Base-by-base conservation (phyloP, 805 yeast genomes). In the Teunomyces barrocoloradensis region DNA sequence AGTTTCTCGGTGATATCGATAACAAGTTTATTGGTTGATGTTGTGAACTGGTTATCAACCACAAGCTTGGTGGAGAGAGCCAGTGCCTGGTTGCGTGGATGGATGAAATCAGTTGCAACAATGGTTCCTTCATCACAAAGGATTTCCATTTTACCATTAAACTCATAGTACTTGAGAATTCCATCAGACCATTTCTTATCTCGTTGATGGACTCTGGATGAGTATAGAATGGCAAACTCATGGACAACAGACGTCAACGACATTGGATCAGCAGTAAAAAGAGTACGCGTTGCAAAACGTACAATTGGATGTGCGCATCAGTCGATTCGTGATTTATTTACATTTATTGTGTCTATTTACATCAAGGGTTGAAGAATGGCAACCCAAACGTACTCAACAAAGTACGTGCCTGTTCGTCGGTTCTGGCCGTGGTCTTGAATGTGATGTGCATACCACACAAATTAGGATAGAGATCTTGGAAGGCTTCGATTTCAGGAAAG, bases 401-500 rank as follows among this genome's bases (percentile, higher is more conserved):
- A 15, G 87, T 82, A 66, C 96, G 83, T 7, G 98, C 97, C 60
- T 89, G 94, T 28, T 83, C 81, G 63, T 91, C 97, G 17, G 89
- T 83, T 69, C 90, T 89, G 6, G 98, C 96, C 30, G 88, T 73
- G 17, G 98, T 92, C 63, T 87, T 87, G 55, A 94, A 70, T 34
- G 89, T 87, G 47, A 94, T 76, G 63, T 89, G 87, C 76, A 92
- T 78, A 49, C 97, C 97, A 63, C 84, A 89, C 27, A 90, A 81
- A 53, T 75, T 80, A 33, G 96, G 91, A 88, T 92, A 94, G 53
- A 87, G 73, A 65, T 92, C 98, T 64, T 85, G 89, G 68, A 87
- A 89, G 48, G 84, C 80, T 63, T 91, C 96, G 52, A 94, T 82
- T 69, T 94, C 99, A 2, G 99, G 99, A 79, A 94, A 94, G 61